These are phyloP conservation scores for Chlamydomonas applanata DNA, from an alignment of 139 green algal genomes.

Conservation along the genomic window DNA sequence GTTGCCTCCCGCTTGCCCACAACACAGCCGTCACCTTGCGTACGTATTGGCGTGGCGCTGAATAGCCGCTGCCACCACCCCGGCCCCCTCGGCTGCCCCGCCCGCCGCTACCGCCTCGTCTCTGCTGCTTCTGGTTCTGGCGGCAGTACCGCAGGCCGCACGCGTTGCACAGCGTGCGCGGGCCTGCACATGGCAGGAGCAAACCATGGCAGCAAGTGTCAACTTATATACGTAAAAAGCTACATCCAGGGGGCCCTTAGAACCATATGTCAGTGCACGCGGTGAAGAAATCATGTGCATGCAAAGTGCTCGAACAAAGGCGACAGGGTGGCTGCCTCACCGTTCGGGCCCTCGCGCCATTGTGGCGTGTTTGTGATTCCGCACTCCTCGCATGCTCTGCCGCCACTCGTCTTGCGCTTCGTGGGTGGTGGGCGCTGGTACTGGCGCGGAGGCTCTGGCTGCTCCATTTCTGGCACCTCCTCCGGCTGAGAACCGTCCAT, in stretches of 20 bases:
- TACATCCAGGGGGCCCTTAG: no score
- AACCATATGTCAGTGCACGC: no score
- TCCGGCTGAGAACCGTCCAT: neutral
- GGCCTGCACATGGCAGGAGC: constrained; percentile 13
- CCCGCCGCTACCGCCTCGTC: neutral
- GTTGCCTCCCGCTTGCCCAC: no score
- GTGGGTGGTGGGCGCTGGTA: neutral
- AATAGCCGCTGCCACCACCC: neutral
- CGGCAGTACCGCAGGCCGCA: constrained; percentile 48
- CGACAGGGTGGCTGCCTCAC: constrained; percentile 14
- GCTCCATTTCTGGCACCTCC: neutral
- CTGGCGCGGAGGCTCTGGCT: neutral
- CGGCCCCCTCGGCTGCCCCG: neutral
- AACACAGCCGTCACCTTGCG: neutral
- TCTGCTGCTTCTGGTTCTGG: neutral
- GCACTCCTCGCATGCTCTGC: constrained; percentile 42
- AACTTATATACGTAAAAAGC: no score
- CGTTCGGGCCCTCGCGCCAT: constrained; percentile 49
- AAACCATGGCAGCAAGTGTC: no score
- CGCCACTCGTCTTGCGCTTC: constrained; percentile 17
- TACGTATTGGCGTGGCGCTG: neutral
- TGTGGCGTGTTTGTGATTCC: constrained; percentile 46
- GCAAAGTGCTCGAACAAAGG: no score
- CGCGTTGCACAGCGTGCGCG: constrained; percentile 50
- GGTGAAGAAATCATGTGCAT: no score